These are phyloP conservation scores for Geopyxis carbonaria DNA, from an alignment of 495 filamentous ascomycete genomes.

Conservation along the genomic window DNA sequence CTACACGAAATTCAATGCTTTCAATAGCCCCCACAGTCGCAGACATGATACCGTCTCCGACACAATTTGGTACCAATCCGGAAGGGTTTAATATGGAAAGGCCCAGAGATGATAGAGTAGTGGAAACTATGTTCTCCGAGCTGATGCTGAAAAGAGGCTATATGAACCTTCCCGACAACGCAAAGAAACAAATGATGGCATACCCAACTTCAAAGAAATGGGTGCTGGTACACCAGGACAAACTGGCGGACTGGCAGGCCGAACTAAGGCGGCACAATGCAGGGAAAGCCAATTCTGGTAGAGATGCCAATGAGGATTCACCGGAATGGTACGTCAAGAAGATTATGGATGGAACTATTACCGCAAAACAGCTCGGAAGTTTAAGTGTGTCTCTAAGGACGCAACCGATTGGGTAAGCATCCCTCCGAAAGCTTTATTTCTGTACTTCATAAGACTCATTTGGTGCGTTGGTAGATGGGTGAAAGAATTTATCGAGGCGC, in stretches of 20 bases:
- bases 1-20: slow-evolving; percentile 44
- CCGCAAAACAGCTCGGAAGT: slow-evolving; percentile 75
- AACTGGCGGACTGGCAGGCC: slow-evolving; percentile 78
- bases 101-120: slow-evolving; percentile 65
- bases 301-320: slow-evolving; percentile 72
- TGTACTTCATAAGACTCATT: slow-evolving; percentile 9
- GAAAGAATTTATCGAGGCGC: slow-evolving; percentile 86
- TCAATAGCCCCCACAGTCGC: slow-evolving; percentile 30
- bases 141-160: slow-evolving; percentile 96
- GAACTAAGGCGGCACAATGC: slow-evolving; percentile 74
- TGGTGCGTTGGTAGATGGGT: slow-evolving; percentile 54
- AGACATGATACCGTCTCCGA: slow-evolving; percentile 28
- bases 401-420: slow-evolving; percentile 66
- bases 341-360: slow-evolving; percentile 89
- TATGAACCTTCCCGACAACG: slow-evolving; percentile 93
- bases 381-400: slow-evolving; percentile 86
- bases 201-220: slow-evolving; percentile 92
- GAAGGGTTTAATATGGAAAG: too few species aligned
- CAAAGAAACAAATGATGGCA: slow-evolving; percentile 81
- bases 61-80: slow-evolving; percentile 42
- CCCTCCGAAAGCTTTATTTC: background rate
- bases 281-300: slow-evolving; percentile 41
- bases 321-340: slow-evolving; percentile 97
- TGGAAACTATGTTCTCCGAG: slow-evolving; percentile 82
- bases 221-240: slow-evolving; percentile 91